Conservation (phyloP, 352 stramenopile genomes). For the Blastocystis sp. region DNA sequence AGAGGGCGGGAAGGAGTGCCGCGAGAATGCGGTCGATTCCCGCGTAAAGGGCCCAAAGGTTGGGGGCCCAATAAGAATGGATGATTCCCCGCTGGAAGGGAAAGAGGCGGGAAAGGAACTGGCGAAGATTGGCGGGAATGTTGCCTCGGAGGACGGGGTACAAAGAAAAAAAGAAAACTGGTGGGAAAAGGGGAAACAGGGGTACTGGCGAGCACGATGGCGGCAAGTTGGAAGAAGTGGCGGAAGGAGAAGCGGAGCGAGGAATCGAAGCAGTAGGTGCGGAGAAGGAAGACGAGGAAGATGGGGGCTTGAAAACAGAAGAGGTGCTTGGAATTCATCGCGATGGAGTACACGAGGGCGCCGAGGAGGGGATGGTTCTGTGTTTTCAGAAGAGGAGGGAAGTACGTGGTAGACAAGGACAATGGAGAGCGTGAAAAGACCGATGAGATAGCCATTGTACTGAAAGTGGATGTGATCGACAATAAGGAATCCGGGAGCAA, state of each 20-base stretch:
- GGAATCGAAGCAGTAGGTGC: conserved; percentile 72
- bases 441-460: conserved; percentile 93
- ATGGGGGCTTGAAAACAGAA: conserved; percentile 84
- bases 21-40: conserved; percentile 69
- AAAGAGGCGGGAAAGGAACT: conserved; percentile 84
- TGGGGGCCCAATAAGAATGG: conserved; percentile 95
- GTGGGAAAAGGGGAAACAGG: background rate
- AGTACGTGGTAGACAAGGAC: conserved; percentile 61
- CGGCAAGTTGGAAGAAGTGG: conserved; percentile 72
- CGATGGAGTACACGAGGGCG: conserved; percentile 75
- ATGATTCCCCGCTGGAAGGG: conserved; percentile 86
- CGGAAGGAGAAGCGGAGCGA: conserved; percentile 63
- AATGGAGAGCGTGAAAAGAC: conserved; percentile 79
- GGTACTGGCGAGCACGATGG: conserved; percentile 67
- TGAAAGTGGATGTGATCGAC: conserved; percentile 98
- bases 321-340: conserved; percentile 93
- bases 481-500: conserved; percentile 82
- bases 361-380: conserved; percentile 71
- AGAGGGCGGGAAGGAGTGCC: background rate
- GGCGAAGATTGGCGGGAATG: conserved; percentile 62
- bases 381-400: conserved; percentile 22
- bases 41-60: conserved; percentile 89
- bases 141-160: conserved; percentile 20
- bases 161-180: conserved; percentile 50
- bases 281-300: conserved; percentile 86